phyloP scores from a whole-genome alignment of 352 stramenopile species.

The Globisporangium megalacanthum region DNA sequence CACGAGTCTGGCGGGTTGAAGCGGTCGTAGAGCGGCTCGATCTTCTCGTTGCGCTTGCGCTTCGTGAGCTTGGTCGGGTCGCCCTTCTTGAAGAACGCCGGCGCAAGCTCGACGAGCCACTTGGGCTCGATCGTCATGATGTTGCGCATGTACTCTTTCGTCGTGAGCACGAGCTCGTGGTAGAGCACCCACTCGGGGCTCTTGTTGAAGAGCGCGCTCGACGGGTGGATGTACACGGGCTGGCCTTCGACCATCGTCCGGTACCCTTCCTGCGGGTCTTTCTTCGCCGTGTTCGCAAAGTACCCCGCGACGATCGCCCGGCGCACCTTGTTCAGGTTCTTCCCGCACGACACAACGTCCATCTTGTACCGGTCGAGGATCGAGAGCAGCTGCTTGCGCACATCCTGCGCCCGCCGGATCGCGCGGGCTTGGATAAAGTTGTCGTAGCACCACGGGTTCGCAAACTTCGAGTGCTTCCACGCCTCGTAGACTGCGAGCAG shows the following conservation, averaged over 20 bases:
- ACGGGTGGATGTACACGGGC: constrained; percentile 99
- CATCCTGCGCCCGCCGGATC: constrained; percentile 88
- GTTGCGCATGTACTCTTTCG: constrained; percentile 98
- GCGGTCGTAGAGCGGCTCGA: constrained; percentile 98
- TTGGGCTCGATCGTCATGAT: constrained; percentile 98
- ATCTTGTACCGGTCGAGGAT: constrained; percentile 99
- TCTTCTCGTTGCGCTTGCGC: constrained; percentile 98
- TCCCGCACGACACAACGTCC: constrained; percentile 98
- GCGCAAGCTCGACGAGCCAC: constrained; percentile 98
- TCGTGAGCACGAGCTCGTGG: constrained; percentile 99
- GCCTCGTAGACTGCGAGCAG: constrained; percentile 95
- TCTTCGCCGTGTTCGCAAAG: constrained; percentile 99
- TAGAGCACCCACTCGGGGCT: constrained; percentile 99
- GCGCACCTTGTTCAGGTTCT: constrained; percentile 95
- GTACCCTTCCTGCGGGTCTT: constrained; percentile 98
- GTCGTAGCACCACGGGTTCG: constrained; percentile 89
- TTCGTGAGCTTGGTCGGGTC: constrained; percentile 98
- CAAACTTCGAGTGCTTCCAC: constrained; percentile 95
- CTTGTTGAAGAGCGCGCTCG: constrained; percentile 97
- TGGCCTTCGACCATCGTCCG: constrained; percentile 99
- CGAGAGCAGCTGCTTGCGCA: constrained; percentile 94
- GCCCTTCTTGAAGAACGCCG: constrained; percentile 99
- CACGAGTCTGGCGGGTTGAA: constrained; percentile 97
- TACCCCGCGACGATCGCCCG: constrained; percentile 99
- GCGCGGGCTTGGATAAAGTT: constrained; percentile 98